phyloP scores from a whole-genome alignment of 768 basidiomycete genomes.

The Boletus vinaceobasis region DNA sequence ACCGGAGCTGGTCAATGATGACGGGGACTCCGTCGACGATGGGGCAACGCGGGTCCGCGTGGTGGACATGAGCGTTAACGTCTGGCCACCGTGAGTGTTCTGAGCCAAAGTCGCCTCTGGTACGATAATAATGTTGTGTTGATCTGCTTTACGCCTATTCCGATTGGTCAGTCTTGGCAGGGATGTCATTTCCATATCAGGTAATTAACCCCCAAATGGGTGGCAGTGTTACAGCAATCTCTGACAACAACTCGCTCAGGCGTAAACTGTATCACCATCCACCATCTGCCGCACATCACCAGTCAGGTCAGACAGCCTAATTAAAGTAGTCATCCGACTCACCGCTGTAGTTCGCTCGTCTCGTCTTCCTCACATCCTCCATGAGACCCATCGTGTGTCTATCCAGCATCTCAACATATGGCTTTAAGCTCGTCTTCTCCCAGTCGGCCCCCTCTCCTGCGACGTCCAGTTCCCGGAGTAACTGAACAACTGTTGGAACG shows the following conservation, averaged over 20 bases:
- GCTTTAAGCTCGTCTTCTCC: conserved; percentile 82
- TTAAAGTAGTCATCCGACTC: neutral
- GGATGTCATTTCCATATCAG: neutral
- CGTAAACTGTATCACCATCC: conserved; percentile 24
- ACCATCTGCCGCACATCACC: conserved; percentile 11
- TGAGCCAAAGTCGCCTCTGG: conserved; percentile 8
- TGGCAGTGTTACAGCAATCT: neutral
- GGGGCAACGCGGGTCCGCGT: conserved; percentile 1
- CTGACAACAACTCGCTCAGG: neutral
- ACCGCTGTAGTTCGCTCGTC: conserved; percentile 20
- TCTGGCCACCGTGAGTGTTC: conserved; percentile 9
- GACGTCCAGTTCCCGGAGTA: conserved; percentile 76
- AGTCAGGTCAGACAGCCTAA: neutral
- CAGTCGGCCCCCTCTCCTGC: conserved; percentile 65
- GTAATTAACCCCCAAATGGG: neutral
- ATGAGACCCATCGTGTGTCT: conserved; percentile 47
- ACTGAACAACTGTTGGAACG: conserved; percentile 84
- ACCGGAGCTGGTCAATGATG: conserved; percentile 1
- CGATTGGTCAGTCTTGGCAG: conserved; percentile 17
- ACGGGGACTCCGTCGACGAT: neutral
- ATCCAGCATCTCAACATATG: conserved; percentile 88
- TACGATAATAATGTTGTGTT: neutral
- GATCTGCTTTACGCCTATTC: conserved; percentile 2
- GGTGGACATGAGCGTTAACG: conserved; percentile 22
- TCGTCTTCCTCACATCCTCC: conserved; percentile 29